These are phyloP conservation scores for Xylaria grammica DNA, from an alignment of 495 filamentous ascomycete genomes.

Conservation along the genomic window DNA sequence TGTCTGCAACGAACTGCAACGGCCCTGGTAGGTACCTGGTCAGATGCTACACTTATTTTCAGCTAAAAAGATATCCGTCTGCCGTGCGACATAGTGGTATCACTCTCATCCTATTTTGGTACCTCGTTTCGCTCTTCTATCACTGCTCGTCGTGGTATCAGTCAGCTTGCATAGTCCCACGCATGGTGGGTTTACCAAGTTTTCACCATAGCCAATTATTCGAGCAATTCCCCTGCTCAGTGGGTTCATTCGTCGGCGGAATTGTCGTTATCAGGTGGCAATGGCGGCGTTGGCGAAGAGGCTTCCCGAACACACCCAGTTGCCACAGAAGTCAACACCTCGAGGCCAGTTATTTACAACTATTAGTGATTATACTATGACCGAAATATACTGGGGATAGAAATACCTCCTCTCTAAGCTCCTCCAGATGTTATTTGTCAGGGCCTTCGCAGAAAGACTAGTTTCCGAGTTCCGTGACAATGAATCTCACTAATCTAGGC, in stretches of 20 bases:
- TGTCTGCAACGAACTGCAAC: too few relatives aligned
- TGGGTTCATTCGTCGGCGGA: background rate
- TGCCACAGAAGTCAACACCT: background rate
- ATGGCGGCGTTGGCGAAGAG: background rate
- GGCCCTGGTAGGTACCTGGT: too few relatives aligned
- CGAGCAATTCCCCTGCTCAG: background rate
- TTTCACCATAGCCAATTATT: background rate
- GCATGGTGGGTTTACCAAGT: background rate
- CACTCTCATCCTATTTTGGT: too few relatives aligned
- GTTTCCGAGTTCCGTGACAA: background rate
- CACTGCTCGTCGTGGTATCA: background rate
- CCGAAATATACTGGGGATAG: background rate
- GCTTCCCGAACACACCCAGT: background rate
- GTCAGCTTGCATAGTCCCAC: background rate
- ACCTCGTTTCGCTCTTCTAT: too few relatives aligned
- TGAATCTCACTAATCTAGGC: constrained; percentile 23
- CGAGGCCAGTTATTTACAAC: constrained; percentile 10
- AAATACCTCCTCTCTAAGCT: constrained; percentile 51
- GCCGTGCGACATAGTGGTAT: too few relatives aligned
- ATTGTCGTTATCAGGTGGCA: background rate
- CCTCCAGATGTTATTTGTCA: constrained; percentile 44
- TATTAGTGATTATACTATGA: background rate
- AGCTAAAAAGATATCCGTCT: too few relatives aligned
- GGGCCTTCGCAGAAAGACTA: constrained; percentile 35
- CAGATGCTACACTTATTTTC: too few relatives aligned